phyloP scores from a whole-genome alignment of 2,329 filamentous ascomycete genomes.

The Clarireedia monteithiana region DNA sequence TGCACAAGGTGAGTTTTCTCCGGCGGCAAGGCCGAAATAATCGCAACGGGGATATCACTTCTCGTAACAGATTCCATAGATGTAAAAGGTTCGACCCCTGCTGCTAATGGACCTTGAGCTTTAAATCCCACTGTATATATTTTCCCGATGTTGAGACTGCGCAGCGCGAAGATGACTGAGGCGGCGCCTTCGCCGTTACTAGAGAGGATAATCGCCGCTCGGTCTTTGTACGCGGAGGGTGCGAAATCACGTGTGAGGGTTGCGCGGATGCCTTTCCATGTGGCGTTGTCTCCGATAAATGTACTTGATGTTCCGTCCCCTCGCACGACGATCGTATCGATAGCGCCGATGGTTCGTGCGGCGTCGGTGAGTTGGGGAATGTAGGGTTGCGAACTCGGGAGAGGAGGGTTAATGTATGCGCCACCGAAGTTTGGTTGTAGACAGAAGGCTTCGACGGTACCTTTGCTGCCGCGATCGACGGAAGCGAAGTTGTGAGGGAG shows the following conservation, averaged over 20 bases:
- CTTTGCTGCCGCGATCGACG: constrained; percentile 61
- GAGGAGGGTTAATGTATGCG: constrained; percentile 69
- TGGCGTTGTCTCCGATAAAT: constrained; percentile 72
- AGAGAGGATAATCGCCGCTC: constrained; percentile 69
- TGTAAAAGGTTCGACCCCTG: constrained; percentile 55
- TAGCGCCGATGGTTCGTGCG: constrained; percentile 67
- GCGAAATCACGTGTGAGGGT: constrained; percentile 76
- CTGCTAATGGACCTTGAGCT: constrained; percentile 52
- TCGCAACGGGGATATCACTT: constrained; percentile 71
- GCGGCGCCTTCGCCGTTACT: constrained; percentile 68
- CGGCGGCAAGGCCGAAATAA: constrained; percentile 69
- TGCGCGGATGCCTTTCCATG: constrained; percentile 78
- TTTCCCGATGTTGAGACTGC: constrained; percentile 65
- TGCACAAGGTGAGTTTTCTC: constrained; percentile 74
- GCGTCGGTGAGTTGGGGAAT: constrained; percentile 65
- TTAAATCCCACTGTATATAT: constrained; percentile 82
- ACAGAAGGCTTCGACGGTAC: constrained; percentile 63
- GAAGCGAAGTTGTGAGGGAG: constrained; percentile 74
- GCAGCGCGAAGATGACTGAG: constrained; percentile 70
- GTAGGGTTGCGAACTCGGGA: constrained; percentile 50
- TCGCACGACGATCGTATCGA: constrained; percentile 71
- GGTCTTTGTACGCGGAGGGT: constrained; percentile 70
- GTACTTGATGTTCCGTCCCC: constrained; percentile 39
- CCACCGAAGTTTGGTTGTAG: constrained; percentile 72
- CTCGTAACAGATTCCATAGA: constrained; percentile 74